phyloP scores from a whole-genome alignment of 257 asterid genomes.

The Capsicum rhomboideum region DNA sequence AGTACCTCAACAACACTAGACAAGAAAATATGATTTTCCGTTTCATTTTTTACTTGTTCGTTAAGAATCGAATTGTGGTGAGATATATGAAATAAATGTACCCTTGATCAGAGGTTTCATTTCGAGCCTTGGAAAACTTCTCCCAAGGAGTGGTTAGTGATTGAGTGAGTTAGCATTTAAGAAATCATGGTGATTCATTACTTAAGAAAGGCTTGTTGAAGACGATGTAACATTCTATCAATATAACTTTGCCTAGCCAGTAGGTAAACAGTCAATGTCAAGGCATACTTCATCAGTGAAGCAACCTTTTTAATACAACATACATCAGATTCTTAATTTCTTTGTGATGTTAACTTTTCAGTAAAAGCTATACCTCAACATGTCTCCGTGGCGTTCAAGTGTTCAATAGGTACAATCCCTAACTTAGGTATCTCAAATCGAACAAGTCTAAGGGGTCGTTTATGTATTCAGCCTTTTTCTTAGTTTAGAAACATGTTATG shows the following conservation, averaged over 20 bases:
- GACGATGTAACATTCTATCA: background rate
- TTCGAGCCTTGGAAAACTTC: background rate
- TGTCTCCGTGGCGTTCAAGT: background rate
- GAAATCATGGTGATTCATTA: background rate
- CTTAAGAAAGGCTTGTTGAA: background rate
- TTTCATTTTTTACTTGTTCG: background rate
- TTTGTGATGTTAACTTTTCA: background rate
- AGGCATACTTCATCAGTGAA: background rate
- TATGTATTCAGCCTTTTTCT: background rate
- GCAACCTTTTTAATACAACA: background rate
- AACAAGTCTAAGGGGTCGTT: background rate
- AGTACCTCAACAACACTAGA: background rate
- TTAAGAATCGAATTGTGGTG: background rate
- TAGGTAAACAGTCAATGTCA: background rate
- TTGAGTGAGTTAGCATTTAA: background rate
- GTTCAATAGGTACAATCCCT: background rate
- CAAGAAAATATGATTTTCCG: background rate
- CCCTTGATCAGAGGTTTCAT: background rate
- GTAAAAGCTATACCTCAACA: background rate
- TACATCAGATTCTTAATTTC: background rate
- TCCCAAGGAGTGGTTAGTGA: background rate
- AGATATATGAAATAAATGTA: background rate
- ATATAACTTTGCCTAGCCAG: background rate
- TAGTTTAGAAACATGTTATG: background rate
- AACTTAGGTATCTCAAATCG: background rate